Conservation (phyloP, 1,284 basidiomycete species). For the Mycena sp. region DNA sequence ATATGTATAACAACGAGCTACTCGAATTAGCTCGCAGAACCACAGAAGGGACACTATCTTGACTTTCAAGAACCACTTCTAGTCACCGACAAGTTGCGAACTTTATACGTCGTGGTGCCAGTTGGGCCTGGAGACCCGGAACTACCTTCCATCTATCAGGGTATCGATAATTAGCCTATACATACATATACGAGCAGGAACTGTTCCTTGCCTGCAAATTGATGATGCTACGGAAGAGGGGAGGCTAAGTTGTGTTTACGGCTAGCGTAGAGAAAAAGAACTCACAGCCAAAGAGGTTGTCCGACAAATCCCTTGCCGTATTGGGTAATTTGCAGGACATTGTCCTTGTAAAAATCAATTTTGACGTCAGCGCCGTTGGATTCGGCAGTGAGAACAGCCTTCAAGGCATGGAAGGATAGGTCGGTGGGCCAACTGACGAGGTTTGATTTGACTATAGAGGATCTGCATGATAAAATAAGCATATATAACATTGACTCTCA, state of each 20-base stretch:
- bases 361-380: conserved; percentile 47
- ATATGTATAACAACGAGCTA: no score
- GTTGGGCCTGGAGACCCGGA: conserved; percentile 51
- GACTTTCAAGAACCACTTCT: conserved; percentile 23
- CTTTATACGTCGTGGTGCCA: conserved; percentile 28
- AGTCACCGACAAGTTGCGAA: conserved; percentile 26
- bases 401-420: conserved; percentile 52
- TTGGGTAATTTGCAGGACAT: conserved; percentile 47
- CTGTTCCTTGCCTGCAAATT: conserved; percentile 47
- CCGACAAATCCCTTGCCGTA: conserved; percentile 50
- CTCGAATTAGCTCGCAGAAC: no score
- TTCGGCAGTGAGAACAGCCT: conserved; percentile 51
- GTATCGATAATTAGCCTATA: neutral
- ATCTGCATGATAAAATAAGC: conserved; percentile 33
- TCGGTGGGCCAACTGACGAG: conserved; percentile 52
- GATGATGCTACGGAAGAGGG: conserved; percentile 45
- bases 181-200: neutral
- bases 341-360: conserved; percentile 54
- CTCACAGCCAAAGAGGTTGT: conserved; percentile 52
- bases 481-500: neutral
- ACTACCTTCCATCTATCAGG: conserved; percentile 58
- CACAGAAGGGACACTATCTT: neutral
- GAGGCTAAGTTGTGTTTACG: neutral
- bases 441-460: conserved; percentile 48
- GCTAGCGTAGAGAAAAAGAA: neutral